phyloP scores from a whole-genome alignment of 306 rosid species.

The Boehmeria nivea region DNA sequence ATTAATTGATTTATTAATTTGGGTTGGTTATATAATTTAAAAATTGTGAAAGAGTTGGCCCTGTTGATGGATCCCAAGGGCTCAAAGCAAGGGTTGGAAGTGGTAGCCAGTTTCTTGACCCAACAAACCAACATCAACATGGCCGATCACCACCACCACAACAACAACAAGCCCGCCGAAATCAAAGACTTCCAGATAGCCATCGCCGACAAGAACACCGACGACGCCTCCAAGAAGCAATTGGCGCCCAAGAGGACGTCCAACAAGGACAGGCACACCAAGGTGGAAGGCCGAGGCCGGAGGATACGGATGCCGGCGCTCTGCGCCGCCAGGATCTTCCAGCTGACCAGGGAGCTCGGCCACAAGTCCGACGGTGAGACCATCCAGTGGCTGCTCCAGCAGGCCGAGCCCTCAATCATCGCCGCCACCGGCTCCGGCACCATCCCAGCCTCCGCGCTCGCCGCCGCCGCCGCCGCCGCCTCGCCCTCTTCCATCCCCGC shows the following conservation, averaged over 20 bases:
- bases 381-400: constrained; percentile 92
- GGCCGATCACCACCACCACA: no score
- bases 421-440: constrained; percentile 92
- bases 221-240: constrained; percentile 58
- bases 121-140: constrained; percentile 23
- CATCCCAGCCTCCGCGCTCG: constrained; percentile 86
- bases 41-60: no score
- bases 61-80: constrained; percentile 91
- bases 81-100: constrained; percentile 33
- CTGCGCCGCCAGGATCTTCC: constrained; percentile 90
- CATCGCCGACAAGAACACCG: constrained; percentile 36
- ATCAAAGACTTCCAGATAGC: constrained; percentile 76
- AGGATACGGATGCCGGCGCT: constrained; percentile 97
- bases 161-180: constrained; percentile 54
- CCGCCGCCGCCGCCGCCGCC: constrained; percentile 47
- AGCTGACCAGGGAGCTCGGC: constrained; percentile 86
- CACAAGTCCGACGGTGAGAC: constrained; percentile 99
- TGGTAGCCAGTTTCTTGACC: constrained; percentile 34
- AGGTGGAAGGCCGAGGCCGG: constrained; percentile 92
- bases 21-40: no score
- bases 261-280: constrained; percentile 93
- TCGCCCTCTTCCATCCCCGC: constrained; percentile 66
- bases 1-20: no score
- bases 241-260: constrained; percentile 84
- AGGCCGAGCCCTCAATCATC: constrained; percentile 84